These are phyloP conservation scores for Wickerhamomyces ciferrii DNA, from an alignment of 805 yeast species.

Conservation along the genomic window DNA sequence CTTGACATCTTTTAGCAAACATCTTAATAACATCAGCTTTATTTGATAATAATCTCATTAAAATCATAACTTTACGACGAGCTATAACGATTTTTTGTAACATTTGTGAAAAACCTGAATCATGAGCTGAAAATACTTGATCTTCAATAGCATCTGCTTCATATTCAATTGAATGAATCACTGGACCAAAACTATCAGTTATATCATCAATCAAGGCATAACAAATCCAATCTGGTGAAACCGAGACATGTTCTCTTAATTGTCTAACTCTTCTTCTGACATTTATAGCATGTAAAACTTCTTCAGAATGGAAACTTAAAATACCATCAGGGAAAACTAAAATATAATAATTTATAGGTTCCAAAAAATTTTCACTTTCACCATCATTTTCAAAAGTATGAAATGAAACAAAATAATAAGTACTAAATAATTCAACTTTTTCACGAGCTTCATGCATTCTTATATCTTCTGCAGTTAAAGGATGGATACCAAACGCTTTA, in stretches of 20 bases:
- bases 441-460: conserved; percentile 96
- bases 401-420: conserved; percentile 92
- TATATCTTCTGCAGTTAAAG: conserved; percentile 96
- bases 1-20: conserved; percentile 94
- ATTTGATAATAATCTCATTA: conserved; percentile 84
- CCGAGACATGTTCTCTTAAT: conserved; percentile 70
- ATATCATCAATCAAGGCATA: conserved; percentile 81
- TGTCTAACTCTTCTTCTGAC: conserved; percentile 82
- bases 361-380: conserved; percentile 76
- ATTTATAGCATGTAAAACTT: conserved; percentile 63
- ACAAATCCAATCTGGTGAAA: conserved; percentile 77
- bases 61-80: conserved; percentile 86
- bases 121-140: conserved; percentile 77
- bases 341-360: conserved; percentile 71
- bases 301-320: conserved; percentile 64
- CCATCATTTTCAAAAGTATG: conserved; percentile 89
- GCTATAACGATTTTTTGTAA: conserved; percentile 81
- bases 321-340: conserved; percentile 68
- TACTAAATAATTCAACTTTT: conserved; percentile 87
- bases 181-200: conserved; percentile 82
- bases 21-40: conserved; percentile 95
- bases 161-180: conserved; percentile 67
- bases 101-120: conserved; percentile 71
- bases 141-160: conserved; percentile 78
- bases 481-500: conserved; percentile 95